Evolutionary conservation across 768 basidiomycete genomes (phyloP), one percentile per base, ranked within the genome.

Genomic region (Lactarius psammicola): DNA sequence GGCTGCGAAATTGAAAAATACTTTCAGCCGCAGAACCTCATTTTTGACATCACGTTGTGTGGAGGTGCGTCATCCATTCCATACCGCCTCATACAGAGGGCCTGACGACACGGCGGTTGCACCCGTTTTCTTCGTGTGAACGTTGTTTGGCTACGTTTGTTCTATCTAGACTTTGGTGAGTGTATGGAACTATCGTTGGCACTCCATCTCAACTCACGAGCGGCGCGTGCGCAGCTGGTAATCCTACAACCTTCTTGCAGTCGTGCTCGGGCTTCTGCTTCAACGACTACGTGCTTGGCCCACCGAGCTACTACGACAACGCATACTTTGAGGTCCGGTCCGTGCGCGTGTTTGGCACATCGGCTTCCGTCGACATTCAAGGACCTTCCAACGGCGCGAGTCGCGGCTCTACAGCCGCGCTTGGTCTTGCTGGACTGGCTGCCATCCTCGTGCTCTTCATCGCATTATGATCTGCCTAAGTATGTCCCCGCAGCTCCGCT

Each of bases 41-140:
- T 90, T 20, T 84, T 92, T 63, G 86, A 89, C 71, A 91, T 91
- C 64, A 89, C 89, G 1, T 80, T 88, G 7, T 89, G 88, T 60
- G 87, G 87, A 72, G 80, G 80, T 80, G 42, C 68, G 81, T 81
- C 56, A 10, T 28, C 30, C 18, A n/a, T n/a, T n/a, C n/a, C 3
- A 13, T 20, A 15, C 33, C 6, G 55, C 46, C 34, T 60, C 38
- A 60, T 10, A 23, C 74, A 60, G 72, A 67, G 66, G 38, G 60
- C 63, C 10, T 56, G 31, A 46, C 42, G 26, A 51, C 49, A 15
- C 9, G n/a, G n/a, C n/a, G n/a, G n/a, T n/a, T 46, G 44, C 10
- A 46, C 44, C n/a, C n/a, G 4, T 46, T 46, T 46, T 23, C 53
- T 30, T 23, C 31, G 33, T 23, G 17, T 56, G 44, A 10, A 46